phyloP scores from a whole-genome alignment of 257 asterid genomes.

The Orobanche coerulescens region DNA sequence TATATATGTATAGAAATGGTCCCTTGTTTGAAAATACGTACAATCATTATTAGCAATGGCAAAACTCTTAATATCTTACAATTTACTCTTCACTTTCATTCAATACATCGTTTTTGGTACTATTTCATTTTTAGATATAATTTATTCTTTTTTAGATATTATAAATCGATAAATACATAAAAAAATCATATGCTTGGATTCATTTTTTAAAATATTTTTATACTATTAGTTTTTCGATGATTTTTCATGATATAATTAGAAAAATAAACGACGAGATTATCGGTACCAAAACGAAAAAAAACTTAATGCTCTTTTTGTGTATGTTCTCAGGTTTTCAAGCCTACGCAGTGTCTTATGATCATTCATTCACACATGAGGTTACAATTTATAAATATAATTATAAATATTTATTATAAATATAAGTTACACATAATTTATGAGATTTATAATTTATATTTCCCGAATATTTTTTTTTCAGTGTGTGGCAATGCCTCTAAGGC shows the following conservation, averaged over 20 bases:
- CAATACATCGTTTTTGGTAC: conserved; percentile 16
- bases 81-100: background rate
- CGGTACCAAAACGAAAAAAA: background rate
- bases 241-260: no score
- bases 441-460: no score
- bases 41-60: conserved; percentile 15
- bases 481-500: conserved; percentile 27
- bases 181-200: background rate
- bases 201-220: no score
- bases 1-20: no score
- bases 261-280: background rate
- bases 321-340: conserved; percentile 19
- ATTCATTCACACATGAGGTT: conserved; percentile 32
- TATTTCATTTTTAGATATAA: background rate
- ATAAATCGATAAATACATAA: background rate
- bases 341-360: conserved; percentile 26
- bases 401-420: background rate
- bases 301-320: background rate
- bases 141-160: background rate
- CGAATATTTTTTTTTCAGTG: conserved; percentile 22
- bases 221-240: no score
- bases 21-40: no score
- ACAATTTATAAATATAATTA: background rate
- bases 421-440: background rate
- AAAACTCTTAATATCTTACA: background rate